Conservation (phyloP, 2,329 filamentous ascomycete genomes). For the Pestalotiopsis sp. region DNA sequence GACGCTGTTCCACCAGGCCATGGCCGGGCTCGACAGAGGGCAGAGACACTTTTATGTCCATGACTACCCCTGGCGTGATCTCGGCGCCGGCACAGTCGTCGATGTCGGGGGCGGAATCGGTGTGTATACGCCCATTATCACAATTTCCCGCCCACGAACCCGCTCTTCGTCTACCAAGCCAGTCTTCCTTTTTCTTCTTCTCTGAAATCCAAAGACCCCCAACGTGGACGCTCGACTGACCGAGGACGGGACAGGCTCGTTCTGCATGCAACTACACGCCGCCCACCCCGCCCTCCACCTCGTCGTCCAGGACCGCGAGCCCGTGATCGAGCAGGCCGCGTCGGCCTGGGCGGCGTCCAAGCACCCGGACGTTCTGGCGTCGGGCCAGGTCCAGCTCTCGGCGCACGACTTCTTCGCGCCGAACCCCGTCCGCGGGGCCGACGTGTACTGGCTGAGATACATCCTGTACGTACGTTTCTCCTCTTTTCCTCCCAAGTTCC, state of each 20-base stretch:
- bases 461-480: slow-evolving; percentile 16
- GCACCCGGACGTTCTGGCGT: slow-evolving; percentile 21
- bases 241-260: background rate
- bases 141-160: background rate
- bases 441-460: slow-evolving; percentile 28
- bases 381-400: slow-evolving; percentile 22
- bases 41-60: background rate
- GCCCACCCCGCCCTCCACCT: background rate
- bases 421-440: slow-evolving; percentile 28
- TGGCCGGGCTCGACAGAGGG: background rate
- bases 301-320: background rate
- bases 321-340: slow-evolving; percentile 17
- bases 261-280: background rate
- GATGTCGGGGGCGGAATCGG: slow-evolving; percentile 5
- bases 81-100: slow-evolving; percentile 5
- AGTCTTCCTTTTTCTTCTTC: background rate
- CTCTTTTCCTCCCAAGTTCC: background rate
- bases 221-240: no score
- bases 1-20: slow-evolving; percentile 1
- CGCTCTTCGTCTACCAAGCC: background rate
- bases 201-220: background rate
- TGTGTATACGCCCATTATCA: background rate
- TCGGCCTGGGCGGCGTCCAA: slow-evolving; percentile 21
- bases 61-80: slow-evolving; percentile 2
- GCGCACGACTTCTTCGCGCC: slow-evolving; percentile 30